A percentile compares a stretch with the other conserved stretches of the same genome.
These are phyloP conservation scores for Mucor mucedo DNA, from an alignment of 371 early-diverging fungal genomes.

Conservation along the genomic window DNA sequence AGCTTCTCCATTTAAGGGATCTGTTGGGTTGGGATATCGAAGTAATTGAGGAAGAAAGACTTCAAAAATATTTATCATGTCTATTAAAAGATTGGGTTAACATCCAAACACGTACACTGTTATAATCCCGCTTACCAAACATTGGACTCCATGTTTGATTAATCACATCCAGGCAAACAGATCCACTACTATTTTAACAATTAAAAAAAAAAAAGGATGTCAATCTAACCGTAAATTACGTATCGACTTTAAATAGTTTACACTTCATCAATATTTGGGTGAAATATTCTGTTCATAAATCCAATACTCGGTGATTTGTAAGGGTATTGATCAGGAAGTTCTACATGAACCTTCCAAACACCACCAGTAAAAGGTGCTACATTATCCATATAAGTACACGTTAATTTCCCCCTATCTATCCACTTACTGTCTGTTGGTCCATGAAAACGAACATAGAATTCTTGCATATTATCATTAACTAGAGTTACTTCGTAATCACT, in stretches of 20 bases:
- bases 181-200: constrained; percentile 79
- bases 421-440: constrained; percentile 94
- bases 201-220: not conserved
- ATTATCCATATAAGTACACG: not conserved
- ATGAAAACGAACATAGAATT: constrained; percentile 93
- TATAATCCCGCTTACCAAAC: constrained; percentile 78
- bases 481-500: constrained; percentile 98
- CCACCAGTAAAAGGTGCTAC: constrained; percentile 94
- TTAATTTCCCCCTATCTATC: constrained; percentile 1
- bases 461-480: constrained; percentile 98
- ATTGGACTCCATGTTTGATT: constrained; percentile 99
- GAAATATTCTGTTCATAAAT: constrained; percentile 99
- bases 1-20: constrained; percentile 99
- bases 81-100: constrained; percentile 39
- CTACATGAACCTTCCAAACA: constrained; percentile 97
- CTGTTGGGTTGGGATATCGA: constrained; percentile 98
- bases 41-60: constrained; percentile 98
- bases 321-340: constrained; percentile 98
- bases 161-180: constrained; percentile 99
- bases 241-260: constrained; percentile 39
- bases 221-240: not conserved
- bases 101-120: not conserved
- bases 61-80: constrained; percentile 98
- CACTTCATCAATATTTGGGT: constrained; percentile 99
- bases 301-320: constrained; percentile 99